phyloP scores from a whole-genome alignment of 225 moss, liverwort and hornwort species.

The Sphagnum contortum region DNA sequence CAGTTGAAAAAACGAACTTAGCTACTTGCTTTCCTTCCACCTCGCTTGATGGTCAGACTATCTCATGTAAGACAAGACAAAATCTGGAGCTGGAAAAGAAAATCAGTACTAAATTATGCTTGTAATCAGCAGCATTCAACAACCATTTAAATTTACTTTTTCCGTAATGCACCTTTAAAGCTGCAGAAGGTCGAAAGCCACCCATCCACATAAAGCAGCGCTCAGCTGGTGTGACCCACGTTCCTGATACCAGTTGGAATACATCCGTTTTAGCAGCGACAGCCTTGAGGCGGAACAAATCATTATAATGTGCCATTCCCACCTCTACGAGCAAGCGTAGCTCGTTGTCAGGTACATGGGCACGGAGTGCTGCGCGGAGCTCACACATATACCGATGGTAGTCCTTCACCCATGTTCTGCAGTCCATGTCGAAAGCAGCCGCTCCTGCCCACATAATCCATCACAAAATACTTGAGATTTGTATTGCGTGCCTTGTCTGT shows the following conservation, averaged over 20 bases:
- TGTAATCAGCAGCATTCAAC: neutral
- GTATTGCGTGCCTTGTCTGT: neutral
- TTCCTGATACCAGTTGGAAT: constrained; percentile 95
- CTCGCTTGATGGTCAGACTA: neutral
- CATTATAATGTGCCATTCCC: constrained; percentile 96
- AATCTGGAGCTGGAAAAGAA: neutral
- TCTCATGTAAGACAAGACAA: neutral
- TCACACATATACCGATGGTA: constrained; percentile 98
- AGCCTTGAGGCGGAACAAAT: constrained; percentile 85
- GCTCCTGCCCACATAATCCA: constrained; percentile 56
- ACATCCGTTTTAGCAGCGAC: constrained; percentile 97
- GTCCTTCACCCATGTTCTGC: constrained; percentile 93
- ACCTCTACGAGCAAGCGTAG: constrained; percentile 89
- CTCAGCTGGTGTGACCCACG: constrained; percentile 99
- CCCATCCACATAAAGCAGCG: constrained; percentile 99
- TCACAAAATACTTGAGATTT: constrained; percentile 13
- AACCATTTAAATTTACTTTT: neutral
- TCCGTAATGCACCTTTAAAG: constrained; percentile 53
- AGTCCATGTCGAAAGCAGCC: constrained; percentile 94
- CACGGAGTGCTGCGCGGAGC: constrained; percentile 88
- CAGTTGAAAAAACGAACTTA: too few relatives aligned
- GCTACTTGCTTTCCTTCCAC: neutral
- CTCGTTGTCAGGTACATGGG: constrained; percentile 93
- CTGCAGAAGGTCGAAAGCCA: constrained; percentile 94
- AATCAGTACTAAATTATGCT: neutral